Evolutionary conservation across 345 rosid species (phyloP).

Genomic region (Eucalyptus regnans): DNA sequence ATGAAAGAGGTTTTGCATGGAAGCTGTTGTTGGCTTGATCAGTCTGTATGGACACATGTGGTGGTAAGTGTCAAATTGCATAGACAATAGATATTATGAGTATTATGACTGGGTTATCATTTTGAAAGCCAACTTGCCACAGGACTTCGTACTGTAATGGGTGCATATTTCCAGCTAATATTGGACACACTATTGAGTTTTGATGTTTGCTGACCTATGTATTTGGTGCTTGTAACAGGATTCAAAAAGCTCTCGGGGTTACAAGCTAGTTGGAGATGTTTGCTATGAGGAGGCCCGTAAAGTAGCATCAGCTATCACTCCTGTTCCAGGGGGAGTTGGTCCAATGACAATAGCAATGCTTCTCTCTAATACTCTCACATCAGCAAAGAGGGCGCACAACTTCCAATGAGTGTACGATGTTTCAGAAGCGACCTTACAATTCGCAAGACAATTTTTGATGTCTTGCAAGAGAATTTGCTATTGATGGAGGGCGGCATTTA

Average conservation of each 20-base stretch:
- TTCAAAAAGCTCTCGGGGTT: slow-evolving; percentile 41
- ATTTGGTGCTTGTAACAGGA: slow-evolving; percentile 22
- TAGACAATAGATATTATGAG: too few species aligned
- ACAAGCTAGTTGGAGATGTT: slow-evolving; percentile 72
- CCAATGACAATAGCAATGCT: slow-evolving; percentile 96
- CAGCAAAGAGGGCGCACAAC: slow-evolving; percentile 57
- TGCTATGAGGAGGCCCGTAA: slow-evolving; percentile 71
- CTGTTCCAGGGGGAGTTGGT: slow-evolving; percentile 92
- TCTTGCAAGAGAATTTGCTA: not conserved
- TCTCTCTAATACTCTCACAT: slow-evolving; percentile 54
- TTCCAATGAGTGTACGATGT: slow-evolving; percentile 10
- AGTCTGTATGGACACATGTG: not conserved
- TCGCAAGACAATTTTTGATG: not conserved
- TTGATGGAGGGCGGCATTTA: not conserved
- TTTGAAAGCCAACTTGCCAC: not conserved
- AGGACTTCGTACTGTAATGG: not conserved
- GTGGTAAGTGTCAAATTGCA: not conserved
- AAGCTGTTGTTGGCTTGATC: not conserved
- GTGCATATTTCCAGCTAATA: not conserved
- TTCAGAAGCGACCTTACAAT: not conserved
- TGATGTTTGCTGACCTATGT: not conserved
- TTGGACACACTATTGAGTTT: not conserved
- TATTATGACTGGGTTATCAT: too few species aligned
- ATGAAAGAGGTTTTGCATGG: not conserved
- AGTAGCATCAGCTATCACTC: slow-evolving; percentile 69